Conservation (phyloP, 202 grass and related monocot genomes). For the Carex sylvatica region DNA sequence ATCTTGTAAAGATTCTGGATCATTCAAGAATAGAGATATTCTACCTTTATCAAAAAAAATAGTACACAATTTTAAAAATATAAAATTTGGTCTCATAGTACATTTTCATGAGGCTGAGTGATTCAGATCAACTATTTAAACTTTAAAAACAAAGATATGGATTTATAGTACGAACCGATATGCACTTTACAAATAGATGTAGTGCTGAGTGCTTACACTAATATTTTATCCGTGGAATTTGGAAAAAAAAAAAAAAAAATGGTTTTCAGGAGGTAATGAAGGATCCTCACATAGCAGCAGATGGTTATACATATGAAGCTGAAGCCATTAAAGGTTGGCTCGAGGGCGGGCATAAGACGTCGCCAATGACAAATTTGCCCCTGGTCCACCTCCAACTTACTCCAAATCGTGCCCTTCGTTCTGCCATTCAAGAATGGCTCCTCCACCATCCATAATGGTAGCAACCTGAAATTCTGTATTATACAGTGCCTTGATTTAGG, state of each 20-base stretch:
- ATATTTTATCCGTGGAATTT: not conserved
- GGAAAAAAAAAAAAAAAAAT: not conserved
- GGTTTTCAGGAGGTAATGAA: constrained; percentile 55
- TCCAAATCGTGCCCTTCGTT: constrained; percentile 42
- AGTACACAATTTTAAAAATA: too few relatives aligned
- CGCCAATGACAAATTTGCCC: constrained; percentile 40
- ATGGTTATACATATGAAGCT: constrained; percentile 66
- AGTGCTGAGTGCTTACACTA: not conserved
- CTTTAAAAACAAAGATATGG: too few relatives aligned
- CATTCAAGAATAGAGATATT: too few relatives aligned
- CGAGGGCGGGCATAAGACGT: constrained; percentile 30
- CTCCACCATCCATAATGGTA: not conserved
- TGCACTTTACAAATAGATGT: not conserved
- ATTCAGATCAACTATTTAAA: too few relatives aligned
- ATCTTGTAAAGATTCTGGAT: too few relatives aligned
- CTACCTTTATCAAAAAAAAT: too few relatives aligned
- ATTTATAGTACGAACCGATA: too few relatives aligned
- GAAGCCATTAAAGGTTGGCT: constrained; percentile 44
- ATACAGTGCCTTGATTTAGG: too few relatives aligned
- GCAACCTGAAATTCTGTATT: not conserved
- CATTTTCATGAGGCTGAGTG: too few relatives aligned
- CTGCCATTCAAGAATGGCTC: constrained; percentile 50
- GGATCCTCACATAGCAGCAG: constrained; percentile 52
- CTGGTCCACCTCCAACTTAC: constrained; percentile 30
- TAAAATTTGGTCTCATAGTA: too few relatives aligned